Evolutionary conservation across 345 rosid species (phyloP), one percentile per base, ranked within the genome.

Genomic region (Microthlaspi erraticum): DNA sequence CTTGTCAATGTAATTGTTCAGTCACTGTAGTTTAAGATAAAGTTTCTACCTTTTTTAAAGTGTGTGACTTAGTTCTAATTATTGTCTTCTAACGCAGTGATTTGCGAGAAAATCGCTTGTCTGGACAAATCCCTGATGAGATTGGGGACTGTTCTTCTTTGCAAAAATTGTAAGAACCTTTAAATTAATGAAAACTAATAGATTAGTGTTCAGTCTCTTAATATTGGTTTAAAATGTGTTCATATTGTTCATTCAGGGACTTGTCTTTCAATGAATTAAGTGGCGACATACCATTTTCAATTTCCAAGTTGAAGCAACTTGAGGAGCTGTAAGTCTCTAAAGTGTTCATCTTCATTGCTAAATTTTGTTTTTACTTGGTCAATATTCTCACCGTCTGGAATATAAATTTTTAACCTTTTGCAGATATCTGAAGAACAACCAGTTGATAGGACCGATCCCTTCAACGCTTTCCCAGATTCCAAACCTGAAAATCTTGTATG

Each of bases 41-140:
- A 53, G 43, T 42, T 43, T 54, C 3, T 51, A 33, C 49, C 10
- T 57, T 65, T 61, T 68, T 26, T 26, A 26, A 26, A 26, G 1
- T 53, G 4, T 51, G 63, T 19, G 48, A 64, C 46, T 52, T 1
- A 20, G n/a, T 32, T 20, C 26, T 18, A 43, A 39, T 62, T 41
- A 54, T 42, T 54, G 14, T 33, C n/a, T 3, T 69, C 42, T 64
- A 3, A 71, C 32, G 8, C 70, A 94, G 98, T 64, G 98, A 89
- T 78, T 87, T 94, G 7, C 81, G 80, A 65, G 88, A 88, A 38
- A 94, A 94, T 76, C 85, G 69, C 50, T 86, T 91, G 18, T 82
- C 93, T 2, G 98, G 99, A 14, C 99, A 94, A 78, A 94, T 94
- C 44, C 99, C 98, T 29, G 98, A 89, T 66, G 99, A 94, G 83